These are phyloP conservation scores for Lactifluus subvellereus DNA, from an alignment of 768 basidiomycete genomes.

Conservation along the genomic window DNA sequence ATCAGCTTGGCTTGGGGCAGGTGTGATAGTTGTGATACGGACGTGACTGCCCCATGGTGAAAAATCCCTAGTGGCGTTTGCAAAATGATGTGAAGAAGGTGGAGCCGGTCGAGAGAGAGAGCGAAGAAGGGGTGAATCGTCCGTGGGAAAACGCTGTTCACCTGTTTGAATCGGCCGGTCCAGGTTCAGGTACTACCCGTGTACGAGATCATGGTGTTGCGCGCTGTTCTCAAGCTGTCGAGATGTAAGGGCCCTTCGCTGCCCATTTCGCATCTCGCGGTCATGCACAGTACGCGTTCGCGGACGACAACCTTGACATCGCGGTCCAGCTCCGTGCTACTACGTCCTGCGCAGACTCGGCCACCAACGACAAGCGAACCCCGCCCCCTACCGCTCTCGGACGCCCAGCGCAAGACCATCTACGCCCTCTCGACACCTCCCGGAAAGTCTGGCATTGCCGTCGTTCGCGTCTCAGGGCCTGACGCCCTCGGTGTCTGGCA, in stretches of 20 bases:
- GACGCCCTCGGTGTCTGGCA: conserved; percentile 58
- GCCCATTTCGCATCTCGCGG: background rate
- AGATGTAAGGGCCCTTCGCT: background rate
- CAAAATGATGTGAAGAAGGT: background rate
- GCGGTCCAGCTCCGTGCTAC: background rate
- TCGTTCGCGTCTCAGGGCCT: conserved; percentile 80
- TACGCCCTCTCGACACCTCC: conserved; percentile 86
- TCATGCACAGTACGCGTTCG: background rate
- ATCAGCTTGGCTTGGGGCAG: background rate
- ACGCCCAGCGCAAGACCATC: conserved; percentile 66
- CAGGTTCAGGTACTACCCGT: too few species aligned
- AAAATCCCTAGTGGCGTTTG: background rate
- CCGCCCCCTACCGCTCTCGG: conserved; percentile 32
- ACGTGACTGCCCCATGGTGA: conserved; percentile 82
- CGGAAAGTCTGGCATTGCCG: conserved; percentile 78
- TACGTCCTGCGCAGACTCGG: background rate
- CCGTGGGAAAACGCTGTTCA: background rate
- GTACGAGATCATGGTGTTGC: background rate
- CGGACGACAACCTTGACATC: background rate
- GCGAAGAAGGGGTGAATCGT: background rate
- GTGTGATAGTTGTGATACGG: conserved; percentile 29
- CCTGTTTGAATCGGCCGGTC: too few species aligned
- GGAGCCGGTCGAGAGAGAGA: background rate
- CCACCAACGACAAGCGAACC: background rate
- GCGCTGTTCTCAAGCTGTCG: background rate